These are phyloP conservation scores for Heterobasidion occidentale DNA, from an alignment of 1,284 basidiomycete genomes.

Conservation along the genomic window DNA sequence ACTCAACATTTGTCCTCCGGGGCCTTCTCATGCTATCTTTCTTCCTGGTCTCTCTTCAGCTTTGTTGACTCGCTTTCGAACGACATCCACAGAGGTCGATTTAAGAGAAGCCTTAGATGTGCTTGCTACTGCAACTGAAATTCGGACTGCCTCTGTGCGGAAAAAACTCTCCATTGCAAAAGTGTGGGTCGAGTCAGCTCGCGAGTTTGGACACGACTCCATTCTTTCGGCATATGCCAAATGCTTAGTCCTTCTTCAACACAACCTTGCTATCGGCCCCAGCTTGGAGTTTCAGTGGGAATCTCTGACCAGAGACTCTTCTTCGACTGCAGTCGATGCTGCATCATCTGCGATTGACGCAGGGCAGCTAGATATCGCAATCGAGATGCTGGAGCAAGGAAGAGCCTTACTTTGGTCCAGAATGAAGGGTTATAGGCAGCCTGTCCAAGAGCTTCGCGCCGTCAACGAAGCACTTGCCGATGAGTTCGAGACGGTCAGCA, in stretches of 20 bases:
- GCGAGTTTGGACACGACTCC: not conserved
- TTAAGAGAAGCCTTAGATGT: not conserved
- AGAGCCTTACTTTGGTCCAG: slow-evolving; percentile 22
- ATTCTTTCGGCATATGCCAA: not conserved
- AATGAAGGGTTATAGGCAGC: slow-evolving; percentile 14
- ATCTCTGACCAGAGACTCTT: not conserved
- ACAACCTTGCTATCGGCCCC: not conserved
- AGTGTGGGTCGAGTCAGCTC: not conserved
- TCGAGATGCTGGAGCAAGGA: slow-evolving; percentile 27
- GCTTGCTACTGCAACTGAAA: not conserved
- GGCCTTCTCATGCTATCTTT: not conserved
- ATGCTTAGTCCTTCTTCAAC: not conserved
- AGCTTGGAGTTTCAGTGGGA: not conserved
- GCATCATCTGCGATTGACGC: slow-evolving; percentile 25
- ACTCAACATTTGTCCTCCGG: not conserved
- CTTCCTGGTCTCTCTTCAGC: not conserved
- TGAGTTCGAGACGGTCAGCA: slow-evolving; percentile 15
- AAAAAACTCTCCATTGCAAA: not conserved
- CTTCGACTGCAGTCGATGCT: slow-evolving; percentile 18
- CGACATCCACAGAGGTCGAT: too few species aligned
- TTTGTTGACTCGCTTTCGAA: too few species aligned
- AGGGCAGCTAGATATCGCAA: slow-evolving; percentile 21
- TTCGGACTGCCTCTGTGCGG: not conserved
- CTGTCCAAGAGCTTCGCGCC: slow-evolving; percentile 14
- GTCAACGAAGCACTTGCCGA: slow-evolving; percentile 15